Base-by-base conservation (phyloP, 192 early-diverging fungal species). In the Entomortierella parvispora region DNA sequence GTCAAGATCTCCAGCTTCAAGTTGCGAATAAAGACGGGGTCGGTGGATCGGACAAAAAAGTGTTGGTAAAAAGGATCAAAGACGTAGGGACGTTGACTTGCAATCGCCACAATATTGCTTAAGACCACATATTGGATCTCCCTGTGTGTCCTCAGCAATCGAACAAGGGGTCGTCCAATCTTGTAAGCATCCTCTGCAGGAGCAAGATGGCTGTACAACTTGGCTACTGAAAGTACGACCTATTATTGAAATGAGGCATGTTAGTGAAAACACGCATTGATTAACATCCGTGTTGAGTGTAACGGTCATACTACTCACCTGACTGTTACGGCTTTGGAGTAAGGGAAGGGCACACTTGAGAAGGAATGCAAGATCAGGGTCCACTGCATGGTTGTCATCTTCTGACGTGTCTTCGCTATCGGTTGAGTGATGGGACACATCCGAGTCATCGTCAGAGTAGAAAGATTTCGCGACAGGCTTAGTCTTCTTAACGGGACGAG, bases 1-100 rank as follows among this genome's bases (percentile, higher is more conserved):
- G 87, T 90, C 68, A 99, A 63, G 32, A 98, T 94, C 33, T 93
- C 91, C 65, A 99, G 79, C 78, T 99, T 97, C 49, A 93, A 58
- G 53, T 92, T 86, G 34, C 93, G 88, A 54, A 95, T 87, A 76
- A 91, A 93, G 14, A 80, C 80, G 14, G 94, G 87, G 45, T 98
- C 96, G 7, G 87, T 86, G 0, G 91, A 88, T 31, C 90, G 88
- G 17, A 95, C 83, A 65, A 91, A 95, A 78, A 98, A 98, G 71
- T 90, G 88, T 42, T 88, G 89, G 45, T 92, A 74, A 74, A 91
- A 86, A 18, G 88, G 82, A 49, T 88, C 74, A 70, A 98, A 93
- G 15, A 93, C 67, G 29, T 83, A 81, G 8, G 95, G 94, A 34
- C 84, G 65, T 52, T 84, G 81, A 28, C 80, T 83, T 15, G 94